Evolutionary conservation across 129 eudicot species (phyloP), one percentile per base, ranked within the genome.

Genomic region (Tagetes erecta): DNA sequence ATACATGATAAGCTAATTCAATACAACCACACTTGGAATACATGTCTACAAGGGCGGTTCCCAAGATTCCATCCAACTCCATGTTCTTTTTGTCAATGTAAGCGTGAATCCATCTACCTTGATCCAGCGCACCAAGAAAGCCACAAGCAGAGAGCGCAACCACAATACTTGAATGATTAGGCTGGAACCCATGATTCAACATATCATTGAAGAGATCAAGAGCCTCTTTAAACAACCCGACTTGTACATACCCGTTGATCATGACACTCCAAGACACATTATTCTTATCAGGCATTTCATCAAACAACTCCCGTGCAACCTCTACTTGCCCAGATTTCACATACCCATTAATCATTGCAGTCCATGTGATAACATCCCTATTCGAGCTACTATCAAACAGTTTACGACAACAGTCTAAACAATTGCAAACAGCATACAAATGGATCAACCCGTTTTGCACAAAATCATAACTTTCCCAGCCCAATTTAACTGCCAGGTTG

Each of bases 1-100:
- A 89, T 8, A 86, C 87, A 11, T 67, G 78, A 71, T 58, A 77
- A 3, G 96, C 89, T 47, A 49, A 68, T n/a, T 85, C 86, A 6
- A 92, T 73, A 70, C 86, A 80, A n/a, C 96, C 96, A 79, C 98
- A 92, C 62, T 92, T 92, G 0, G 96, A 83, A 40, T 92, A 92
- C 98, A 92, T 89, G 71, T 89, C 92, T 3, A 92, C 72, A 13
- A 92, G 78, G 0, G 98, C 84, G 0, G 98, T 85, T 2, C 88
- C 94, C 82, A 92, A 64, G 12, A 82, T 81, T 10, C 33, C 67
- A 27, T 89, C 93, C 41, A 89, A 37, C 77, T 78, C 83, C 85
- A 92, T 75, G 1, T 74, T 68, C 47, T 56, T 80, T 50, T 82
- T 85, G 45, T 85, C 86, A 31, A 92, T 78, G 47, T 83, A 85